A percentile compares a stretch with the other conserved stretches of the same genome.
Evolutionary conservation across 768 basidiomycete species (phyloP).

Genomic region (Lactarius vividus): DNA sequence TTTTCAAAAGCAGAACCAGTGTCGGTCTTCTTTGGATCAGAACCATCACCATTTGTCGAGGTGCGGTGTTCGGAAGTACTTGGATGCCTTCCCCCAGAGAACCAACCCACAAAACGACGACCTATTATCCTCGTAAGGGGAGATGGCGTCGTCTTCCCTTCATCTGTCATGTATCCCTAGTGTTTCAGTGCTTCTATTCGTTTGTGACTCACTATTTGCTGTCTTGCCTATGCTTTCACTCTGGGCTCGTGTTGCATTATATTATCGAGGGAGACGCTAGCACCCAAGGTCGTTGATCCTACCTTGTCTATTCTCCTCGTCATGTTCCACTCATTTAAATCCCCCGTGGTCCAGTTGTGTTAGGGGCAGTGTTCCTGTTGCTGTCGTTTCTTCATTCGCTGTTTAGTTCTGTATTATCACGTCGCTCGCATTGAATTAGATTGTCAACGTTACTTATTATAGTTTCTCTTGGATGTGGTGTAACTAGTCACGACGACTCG

Average conservation of each 20-base stretch:
- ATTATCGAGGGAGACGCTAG: neutral
- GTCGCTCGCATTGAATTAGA: conserved; percentile 3
- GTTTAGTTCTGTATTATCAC: conserved; percentile 8
- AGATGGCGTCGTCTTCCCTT: conserved; percentile 88
- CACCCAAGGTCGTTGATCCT: conserved; percentile 3
- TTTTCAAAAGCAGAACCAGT: conserved; percentile 81
- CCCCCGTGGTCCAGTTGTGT: neutral
- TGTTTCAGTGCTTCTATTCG: conserved; percentile 1
- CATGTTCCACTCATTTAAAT: neutral
- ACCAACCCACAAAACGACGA: conserved; percentile 61
- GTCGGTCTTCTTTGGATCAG: conserved; percentile 81
- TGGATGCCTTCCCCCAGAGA: conserved; percentile 76
- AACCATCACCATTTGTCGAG: conserved; percentile 84
- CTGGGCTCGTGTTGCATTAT: conserved; percentile 12
- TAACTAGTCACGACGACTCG: neutral
- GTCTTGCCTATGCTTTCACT: conserved; percentile 19
- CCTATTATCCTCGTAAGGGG: conserved; percentile 79
- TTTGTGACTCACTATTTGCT: conserved; percentile 13
- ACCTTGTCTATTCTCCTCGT: neutral
- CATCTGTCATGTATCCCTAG: conserved; percentile 77
- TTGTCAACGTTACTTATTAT: neutral
- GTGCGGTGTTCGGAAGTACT: conserved; percentile 84
- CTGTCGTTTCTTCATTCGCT: conserved; percentile 5
- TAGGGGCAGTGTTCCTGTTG: conserved; percentile 1
- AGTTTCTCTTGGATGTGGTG: neutral